Base-by-base conservation (phyloP, 2,329 filamentous ascomycete species). In the Rhinocladiella similis region DNA sequence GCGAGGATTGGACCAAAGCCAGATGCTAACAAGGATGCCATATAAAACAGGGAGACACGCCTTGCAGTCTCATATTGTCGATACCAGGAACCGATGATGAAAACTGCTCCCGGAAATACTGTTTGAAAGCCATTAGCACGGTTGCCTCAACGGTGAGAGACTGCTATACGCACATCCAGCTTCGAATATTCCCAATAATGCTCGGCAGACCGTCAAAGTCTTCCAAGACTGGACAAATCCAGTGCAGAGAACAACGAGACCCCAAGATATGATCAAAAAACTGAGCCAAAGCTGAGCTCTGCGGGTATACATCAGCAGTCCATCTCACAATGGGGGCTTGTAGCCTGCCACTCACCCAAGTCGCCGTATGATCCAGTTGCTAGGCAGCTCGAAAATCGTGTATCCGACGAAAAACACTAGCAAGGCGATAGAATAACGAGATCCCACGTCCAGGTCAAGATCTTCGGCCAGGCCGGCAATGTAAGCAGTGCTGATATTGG, bases 401-500 rank as follows among this genome's bases (percentile, higher is more conserved):
- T 69, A 67, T 13, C 33, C 1, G 67, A 65, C 59, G 41, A 70
- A 69, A 47, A 69, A 68, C 29, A 33, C 29, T 12, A 33, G 29
- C 29, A 33, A 33, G 29, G 29, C 29, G 10, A 33, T 33, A 7
- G 29, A 33, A 12, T 33, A 33, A 33, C 29, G 29, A 12, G 29
- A 33, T 33, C 29, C 29, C 10, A 33, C 10, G 29, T 7, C 7
- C 5, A 77, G 66, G 22, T 59, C 50, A 16, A 68, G 52, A 13
- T 70, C 69, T 36, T 60, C 51, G 2, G 56, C 54, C 68, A 73
- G 69, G 12, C 67, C 89, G n/a, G 89, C 89, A 68, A 93, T 87
- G 45, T 83, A 83, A 39, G 88, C 89, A 16, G 83, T 78, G 13
- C 83, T 83, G 68, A 92, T 74, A 70, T 93, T 93, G 1, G 87